Base-by-base conservation (phyloP, 495 filamentous ascomycete species). In the Aspergillus coremiiformis region DNA sequence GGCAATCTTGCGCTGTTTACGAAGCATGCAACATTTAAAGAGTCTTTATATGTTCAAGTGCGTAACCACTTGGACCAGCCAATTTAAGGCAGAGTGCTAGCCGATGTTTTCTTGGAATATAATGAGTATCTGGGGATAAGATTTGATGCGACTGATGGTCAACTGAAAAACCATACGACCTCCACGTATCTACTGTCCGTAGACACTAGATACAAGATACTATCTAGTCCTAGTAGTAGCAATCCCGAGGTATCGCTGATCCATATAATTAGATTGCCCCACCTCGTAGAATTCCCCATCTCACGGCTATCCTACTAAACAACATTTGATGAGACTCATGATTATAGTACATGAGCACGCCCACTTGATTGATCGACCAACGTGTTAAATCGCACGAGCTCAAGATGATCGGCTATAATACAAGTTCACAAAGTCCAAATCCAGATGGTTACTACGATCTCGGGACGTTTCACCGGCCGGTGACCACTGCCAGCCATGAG, bases 391-490 rank as follows among this genome's bases (percentile, higher is more conserved):
- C n/a, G n/a, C n/a, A n/a, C n/a, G n/a, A n/a, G n/a, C 10, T 26
- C 7, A 43, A 11, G 47, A 51, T 42, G 55, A 53, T 17, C 26
- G 22, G n/a, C 17, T n/a, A 39, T 24, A 24, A 15, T 49, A 29
- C n/a, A 21, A 33, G 14, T 7, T 19, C 6, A 37, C 26, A 48
- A n/a, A 24, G 14, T 27, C 9, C 12, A 14, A 41, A 15, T 15
- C n/a, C 37, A 15, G 37, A 51, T 29, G 9, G 21, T 2, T 81
- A 82, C 49, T 84, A 78, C 60, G 57, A 83, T 51, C 75, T 85
- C 2, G 82, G 82, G 20, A 57, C 64, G 2, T 81, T 70, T 49
- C 58, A 68, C 41, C 72, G 78, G 21, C 60, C 64, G 14, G 62
- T 84, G 11, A 76, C 48, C 37, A 74, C 78, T 1, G 58, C 33